These are phyloP conservation scores for Mortierella sp. DNA, from an alignment of 371 early-diverging fungal genomes.

Conservation along the genomic window DNA sequence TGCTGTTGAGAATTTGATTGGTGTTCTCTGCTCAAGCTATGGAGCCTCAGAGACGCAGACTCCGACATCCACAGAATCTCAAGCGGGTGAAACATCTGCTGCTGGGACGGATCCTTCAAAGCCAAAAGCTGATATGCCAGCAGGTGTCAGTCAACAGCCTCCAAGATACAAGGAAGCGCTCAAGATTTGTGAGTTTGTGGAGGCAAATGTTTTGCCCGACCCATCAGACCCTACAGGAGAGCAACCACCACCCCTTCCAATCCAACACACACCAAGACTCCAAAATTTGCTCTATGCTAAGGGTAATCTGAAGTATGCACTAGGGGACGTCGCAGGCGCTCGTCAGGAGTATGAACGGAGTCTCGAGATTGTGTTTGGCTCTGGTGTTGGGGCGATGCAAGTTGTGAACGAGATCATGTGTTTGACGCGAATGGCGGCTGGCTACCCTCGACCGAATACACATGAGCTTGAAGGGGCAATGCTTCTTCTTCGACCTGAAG, in stretches of 20 bases:
- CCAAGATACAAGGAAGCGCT: constrained; percentile 85
- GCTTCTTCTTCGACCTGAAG: constrained; percentile 76
- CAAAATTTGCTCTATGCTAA: constrained; percentile 88
- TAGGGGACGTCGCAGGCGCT: constrained; percentile 80
- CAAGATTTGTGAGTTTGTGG: constrained; percentile 85
- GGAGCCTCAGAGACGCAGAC: constrained; percentile 36
- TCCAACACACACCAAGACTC: constrained; percentile 75
- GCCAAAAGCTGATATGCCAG: constrained; percentile 38
- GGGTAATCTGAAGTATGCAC: constrained; percentile 84
- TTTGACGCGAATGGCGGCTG: constrained; percentile 59
- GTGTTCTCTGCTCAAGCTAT: constrained; percentile 74
- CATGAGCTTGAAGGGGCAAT: constrained; percentile 56
- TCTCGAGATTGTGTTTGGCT: constrained; percentile 78
- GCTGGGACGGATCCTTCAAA: constrained; percentile 21
- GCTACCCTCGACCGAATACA: constrained; percentile 30
- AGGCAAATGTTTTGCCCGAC: constrained; percentile 67
- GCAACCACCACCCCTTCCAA: constrained; percentile 44
- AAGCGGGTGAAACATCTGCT: constrained; percentile 12
- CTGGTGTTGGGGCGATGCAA: constrained; percentile 65
- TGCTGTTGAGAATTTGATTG: constrained; percentile 90
- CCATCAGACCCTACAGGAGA: constrained; percentile 50
- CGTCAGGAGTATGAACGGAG: constrained; percentile 83
- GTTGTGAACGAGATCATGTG: constrained; percentile 68
- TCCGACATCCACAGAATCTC: constrained; percentile 20
- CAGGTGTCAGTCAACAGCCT: constrained; percentile 23